phyloP scores from a whole-genome alignment of 2,329 filamentous ascomycete species.

The Clonostachys rosea region DNA sequence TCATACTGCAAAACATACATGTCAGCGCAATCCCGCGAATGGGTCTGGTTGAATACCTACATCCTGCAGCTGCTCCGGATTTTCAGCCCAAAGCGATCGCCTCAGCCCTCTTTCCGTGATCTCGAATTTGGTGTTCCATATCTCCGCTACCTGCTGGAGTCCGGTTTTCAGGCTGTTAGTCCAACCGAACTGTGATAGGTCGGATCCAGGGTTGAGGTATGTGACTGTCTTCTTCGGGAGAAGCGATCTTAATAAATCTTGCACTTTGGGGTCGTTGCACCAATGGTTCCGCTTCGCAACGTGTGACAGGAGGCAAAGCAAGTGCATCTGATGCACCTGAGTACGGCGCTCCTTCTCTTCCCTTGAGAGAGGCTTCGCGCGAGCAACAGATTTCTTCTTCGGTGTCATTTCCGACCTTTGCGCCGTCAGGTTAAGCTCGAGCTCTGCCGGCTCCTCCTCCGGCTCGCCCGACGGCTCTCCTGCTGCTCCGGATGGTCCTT shows the following conservation, averaged over 20 bases:
- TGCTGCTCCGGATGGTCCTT: constrained; percentile 14
- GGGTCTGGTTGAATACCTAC: constrained; percentile 27
- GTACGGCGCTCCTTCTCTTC: constrained; percentile 55
- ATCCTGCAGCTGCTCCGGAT: constrained; percentile 53
- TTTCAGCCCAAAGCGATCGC: constrained; percentile 71
- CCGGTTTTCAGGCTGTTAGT: constrained; percentile 76
- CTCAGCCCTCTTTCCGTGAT: constrained; percentile 68
- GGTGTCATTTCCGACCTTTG: constrained; percentile 9
- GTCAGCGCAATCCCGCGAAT: background rate
- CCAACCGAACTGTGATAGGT: constrained; percentile 68
- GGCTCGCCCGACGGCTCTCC: no score
- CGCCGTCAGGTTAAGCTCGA: constrained; percentile 46
- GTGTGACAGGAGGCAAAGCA: constrained; percentile 79
- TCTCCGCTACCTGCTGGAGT: constrained; percentile 60
- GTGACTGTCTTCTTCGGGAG: constrained; percentile 61
- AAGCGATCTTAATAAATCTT: constrained; percentile 60
- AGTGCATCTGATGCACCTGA: constrained; percentile 79
- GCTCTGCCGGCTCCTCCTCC: constrained; percentile 9
- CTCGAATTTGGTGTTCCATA: constrained; percentile 67
- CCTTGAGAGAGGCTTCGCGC: constrained; percentile 47
- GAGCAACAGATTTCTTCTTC: constrained; percentile 22
- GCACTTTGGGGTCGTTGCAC: constrained; percentile 75
- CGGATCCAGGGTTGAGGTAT: constrained; percentile 64
- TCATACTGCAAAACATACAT: constrained; percentile 33
- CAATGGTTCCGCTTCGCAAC: constrained; percentile 75